phyloP scores from a whole-genome alignment of 306 rosid species.

The Quercus robur region DNA sequence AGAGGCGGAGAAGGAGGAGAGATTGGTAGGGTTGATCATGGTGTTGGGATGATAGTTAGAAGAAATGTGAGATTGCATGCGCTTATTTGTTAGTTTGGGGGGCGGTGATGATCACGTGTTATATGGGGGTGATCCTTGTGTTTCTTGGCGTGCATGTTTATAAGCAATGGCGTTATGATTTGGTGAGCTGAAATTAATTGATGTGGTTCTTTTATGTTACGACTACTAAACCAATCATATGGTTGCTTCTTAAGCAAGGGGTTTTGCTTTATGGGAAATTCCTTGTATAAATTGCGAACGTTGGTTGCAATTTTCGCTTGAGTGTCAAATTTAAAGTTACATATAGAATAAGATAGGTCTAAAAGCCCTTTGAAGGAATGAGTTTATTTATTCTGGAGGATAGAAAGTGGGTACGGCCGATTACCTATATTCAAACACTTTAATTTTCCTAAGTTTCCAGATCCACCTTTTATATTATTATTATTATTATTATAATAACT shows the following conservation, averaged over 20 bases:
- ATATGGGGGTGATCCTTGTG: slow-evolving; percentile 19
- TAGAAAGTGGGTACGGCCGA: slow-evolving; percentile 45
- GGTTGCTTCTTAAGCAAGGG: background rate
- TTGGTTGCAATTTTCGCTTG: background rate
- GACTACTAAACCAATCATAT: background rate
- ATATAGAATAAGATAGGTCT: too few species aligned
- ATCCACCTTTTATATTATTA: background rate
- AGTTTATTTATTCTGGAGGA: background rate
- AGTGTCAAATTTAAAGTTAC: slow-evolving; percentile 6
- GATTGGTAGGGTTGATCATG: slow-evolving; percentile 29
- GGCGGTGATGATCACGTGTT: slow-evolving; percentile 29
- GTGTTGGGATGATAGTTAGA: slow-evolving; percentile 24
- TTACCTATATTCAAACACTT: slow-evolving; percentile 42
- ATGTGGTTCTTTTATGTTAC: background rate
- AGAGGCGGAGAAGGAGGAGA: slow-evolving; percentile 13
- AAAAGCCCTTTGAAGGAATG: background rate
- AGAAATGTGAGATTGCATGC: slow-evolving; percentile 29
- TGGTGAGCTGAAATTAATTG: slow-evolving; percentile 66
- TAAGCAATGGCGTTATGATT: slow-evolving; percentile 34
- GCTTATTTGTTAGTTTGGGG: slow-evolving; percentile 9
- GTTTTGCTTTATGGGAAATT: background rate
- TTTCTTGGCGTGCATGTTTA: slow-evolving; percentile 63
- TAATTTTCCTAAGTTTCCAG: slow-evolving; percentile 13
- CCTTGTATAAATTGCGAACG: background rate
- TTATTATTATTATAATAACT: background rate